Evolutionary conservation across 306 rosid species (phyloP), one percentile per base, ranked within the genome.

Genomic region (Pyrus pyrifolia): DNA sequence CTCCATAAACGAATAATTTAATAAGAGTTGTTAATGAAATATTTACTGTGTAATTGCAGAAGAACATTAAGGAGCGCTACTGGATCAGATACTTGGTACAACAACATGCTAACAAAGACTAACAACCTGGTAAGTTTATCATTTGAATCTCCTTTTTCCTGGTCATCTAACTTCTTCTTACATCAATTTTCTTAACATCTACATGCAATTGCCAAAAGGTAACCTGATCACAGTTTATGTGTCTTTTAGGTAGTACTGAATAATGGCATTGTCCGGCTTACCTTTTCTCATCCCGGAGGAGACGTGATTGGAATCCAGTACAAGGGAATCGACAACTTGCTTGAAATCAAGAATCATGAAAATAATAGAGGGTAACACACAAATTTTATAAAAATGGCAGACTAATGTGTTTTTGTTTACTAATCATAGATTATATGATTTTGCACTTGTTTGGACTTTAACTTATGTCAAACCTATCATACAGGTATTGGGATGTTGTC

Each of bases 401-500:
- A 15, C 5, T 58, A 58, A 22, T 22, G 2, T 21, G 10, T 2
- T 18, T 3, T n/a, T 9, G 11, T 57, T 8, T 1, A 22, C 30
- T 58, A 12, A 10, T 58, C 30, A 22, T 13, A 1, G 6, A 22
- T 11, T 58, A 4, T 22, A 22, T 4, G 4, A 22, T 3, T 58
- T 58, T 58, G 17, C n/a, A 27, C 19, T 15, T 1, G 21, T 49
- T 49, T 49, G 55, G 17, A 49, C 55, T 49, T 49, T 15, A 4
- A 49, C 53, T 15, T 5, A 14, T n/a, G n/a, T 13, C 23, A 49
- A 14, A 58, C 27, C 19, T 30, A 5, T 61, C 11, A 19, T 59
- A 22, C 29, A 93, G 98, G 82, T 93, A 93, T 76, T 80, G 87
- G 63, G 96, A 93, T 65, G 82, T 85, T 21, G 91, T 79, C 46